Base-by-base conservation (phyloP, 129 eudicot species). In the Solidago caesia region DNA sequence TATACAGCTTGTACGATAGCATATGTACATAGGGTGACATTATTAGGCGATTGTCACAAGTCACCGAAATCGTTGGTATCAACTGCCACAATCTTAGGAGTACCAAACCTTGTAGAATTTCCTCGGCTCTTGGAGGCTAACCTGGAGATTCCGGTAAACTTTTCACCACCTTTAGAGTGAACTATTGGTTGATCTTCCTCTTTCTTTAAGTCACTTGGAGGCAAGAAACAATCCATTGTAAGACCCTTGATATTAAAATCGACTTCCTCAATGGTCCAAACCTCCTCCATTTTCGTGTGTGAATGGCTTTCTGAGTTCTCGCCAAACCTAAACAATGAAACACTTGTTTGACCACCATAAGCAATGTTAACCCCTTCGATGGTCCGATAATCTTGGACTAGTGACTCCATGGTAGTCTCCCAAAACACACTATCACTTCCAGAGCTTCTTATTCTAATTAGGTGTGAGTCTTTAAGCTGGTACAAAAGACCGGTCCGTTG, bases 351-450 rank as follows among this genome's bases (percentile, higher is more conserved):
- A 11, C 98, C 98, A 6, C 82, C 81, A 45, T 92, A 94, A 0
- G 98, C 96, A 9, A 92, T 84, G 66, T 92, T 92, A 5, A 92
- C 85, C 2, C 98, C 96, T 0, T 92, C 96, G 1, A 92, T 77
- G 0, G 98, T 89, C 21, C 90, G 78, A 56, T 92, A 92, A 73
- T 92, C 98, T 41, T 84, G 86, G 47, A 92, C 83, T 4, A 67
- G 6, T 0, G 98, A 87, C 74, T 92, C 92, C 96, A 92, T 92
- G n/a, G 88, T 92, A 45, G 96, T 92, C 68, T 92, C 98, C 96
- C 96, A 92, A 33, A 89, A 85, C 39, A 90, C 89, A 60, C 78
- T 72, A 14, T 88, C 95, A 8, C 72, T 82, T 71, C 84, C 89
- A 0, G 78, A 73, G 67, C 92, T 57, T 27, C 87, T 89, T 56